Percentiles rank a stretch among this genome's conserved stretches.
phyloP scores from a whole-genome alignment of 305 asterid genomes.

The Fraxinus latifolia region DNA sequence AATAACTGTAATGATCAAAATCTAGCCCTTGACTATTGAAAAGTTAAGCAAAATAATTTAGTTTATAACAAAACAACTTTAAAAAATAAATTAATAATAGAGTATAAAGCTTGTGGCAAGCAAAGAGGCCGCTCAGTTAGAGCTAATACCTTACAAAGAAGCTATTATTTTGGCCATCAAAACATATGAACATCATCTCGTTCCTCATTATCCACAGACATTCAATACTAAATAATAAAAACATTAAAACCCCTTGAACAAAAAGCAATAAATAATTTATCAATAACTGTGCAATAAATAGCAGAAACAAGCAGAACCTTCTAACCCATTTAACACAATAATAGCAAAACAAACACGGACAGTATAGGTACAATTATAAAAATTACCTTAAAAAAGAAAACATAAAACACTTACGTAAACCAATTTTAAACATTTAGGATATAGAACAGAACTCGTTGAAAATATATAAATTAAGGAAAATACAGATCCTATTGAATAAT shows the following conservation, averaged over 20 bases:
- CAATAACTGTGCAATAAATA: neutral
- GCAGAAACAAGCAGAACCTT: neutral
- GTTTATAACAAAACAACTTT: neutral
- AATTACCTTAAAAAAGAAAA: neutral
- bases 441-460: neutral
- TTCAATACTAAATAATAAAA: neutral
- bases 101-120: neutral
- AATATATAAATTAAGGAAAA: neutral
- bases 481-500: neutral
- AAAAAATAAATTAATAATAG: neutral
- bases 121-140: conserved; percentile 61
- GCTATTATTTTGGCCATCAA: conserved; percentile 59
- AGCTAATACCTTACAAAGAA: conserved; percentile 74
- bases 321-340: neutral
- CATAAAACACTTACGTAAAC: neutral
- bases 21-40: neutral
- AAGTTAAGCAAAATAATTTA: neutral
- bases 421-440: neutral
- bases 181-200: conserved; percentile 37
- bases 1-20: neutral
- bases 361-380: no score
- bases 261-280: neutral
- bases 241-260: neutral
- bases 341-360: neutral
- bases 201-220: neutral